Conservation (phyloP, 257 asterid genomes). For the Craterostigma plantagineum region DNA sequence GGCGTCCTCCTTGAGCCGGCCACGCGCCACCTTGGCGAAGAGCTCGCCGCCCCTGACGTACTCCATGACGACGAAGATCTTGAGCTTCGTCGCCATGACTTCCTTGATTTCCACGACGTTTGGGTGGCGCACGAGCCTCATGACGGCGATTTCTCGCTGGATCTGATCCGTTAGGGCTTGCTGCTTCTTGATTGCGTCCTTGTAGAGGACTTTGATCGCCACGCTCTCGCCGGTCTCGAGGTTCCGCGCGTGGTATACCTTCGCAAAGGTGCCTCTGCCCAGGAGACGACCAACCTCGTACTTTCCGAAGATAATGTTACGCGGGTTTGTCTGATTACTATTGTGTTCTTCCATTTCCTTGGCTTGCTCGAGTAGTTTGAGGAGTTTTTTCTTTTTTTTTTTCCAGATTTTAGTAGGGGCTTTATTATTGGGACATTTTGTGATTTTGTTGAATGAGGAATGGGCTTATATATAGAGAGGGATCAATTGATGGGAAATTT, state of each 20-base stretch:
- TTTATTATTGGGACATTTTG: no score
- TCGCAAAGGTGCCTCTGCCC: slow-evolving; percentile 49
- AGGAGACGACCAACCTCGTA: slow-evolving; percentile 31
- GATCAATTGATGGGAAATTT: no score
- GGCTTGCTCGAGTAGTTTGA: no score
- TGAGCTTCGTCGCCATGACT: slow-evolving; percentile 41
- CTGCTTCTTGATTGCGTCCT: slow-evolving; percentile 18
- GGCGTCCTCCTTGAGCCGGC: slow-evolving; percentile 22
- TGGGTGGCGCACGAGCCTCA: slow-evolving; percentile 46
- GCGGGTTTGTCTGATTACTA: background rate
- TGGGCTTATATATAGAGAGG: no score
- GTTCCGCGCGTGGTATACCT: slow-evolving; percentile 28
- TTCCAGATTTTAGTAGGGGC: no score
- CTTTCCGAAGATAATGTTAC: slow-evolving; percentile 10
- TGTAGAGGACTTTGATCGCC: slow-evolving; percentile 46
- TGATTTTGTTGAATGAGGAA: no score
- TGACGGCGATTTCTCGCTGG: slow-evolving; percentile 36
- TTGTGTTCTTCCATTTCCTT: no score
- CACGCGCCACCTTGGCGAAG: slow-evolving; percentile 26
- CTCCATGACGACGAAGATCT: slow-evolving; percentile 42
- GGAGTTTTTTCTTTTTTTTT: no score
- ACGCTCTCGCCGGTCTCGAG: slow-evolving; percentile 26
- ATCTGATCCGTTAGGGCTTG: slow-evolving; percentile 36
- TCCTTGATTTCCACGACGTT: slow-evolving; percentile 38
- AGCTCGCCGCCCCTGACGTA: slow-evolving; percentile 51